A percentile compares a stretch with the other conserved stretches of the same genome.
Evolutionary conservation across 805 yeast species (phyloP).

Genomic region (Cyberlindnera veronae): DNA sequence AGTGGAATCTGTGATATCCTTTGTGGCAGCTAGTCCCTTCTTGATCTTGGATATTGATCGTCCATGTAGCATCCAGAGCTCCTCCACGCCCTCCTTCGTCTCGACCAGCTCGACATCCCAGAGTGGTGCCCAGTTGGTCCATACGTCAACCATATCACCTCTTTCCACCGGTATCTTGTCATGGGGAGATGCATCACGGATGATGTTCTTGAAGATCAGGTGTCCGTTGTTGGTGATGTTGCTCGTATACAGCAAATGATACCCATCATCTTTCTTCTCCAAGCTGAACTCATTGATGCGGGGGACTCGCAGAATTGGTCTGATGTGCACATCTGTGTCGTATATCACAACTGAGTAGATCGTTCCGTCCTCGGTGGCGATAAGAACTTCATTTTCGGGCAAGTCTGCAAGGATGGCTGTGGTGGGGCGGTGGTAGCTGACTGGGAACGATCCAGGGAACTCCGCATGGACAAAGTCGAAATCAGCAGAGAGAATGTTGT

Average conservation of each 20-base stretch:
- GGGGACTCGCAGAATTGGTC: constrained; percentile 35
- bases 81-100: constrained; percentile 28
- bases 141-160: constrained; percentile 25
- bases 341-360: constrained; percentile 23
- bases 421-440: constrained; percentile 33
- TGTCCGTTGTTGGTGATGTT: constrained; percentile 39
- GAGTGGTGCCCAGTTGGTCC: constrained; percentile 47
- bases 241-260: constrained; percentile 35
- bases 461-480: constrained; percentile 30
- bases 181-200: constrained; percentile 11
- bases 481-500: constrained; percentile 47
- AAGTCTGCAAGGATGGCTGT: constrained; percentile 19
- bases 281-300: constrained; percentile 30
- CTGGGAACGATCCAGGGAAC: constrained; percentile 36
- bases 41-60: constrained; percentile 18
- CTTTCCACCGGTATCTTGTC: constrained; percentile 8
- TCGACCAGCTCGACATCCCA: constrained; percentile 38
- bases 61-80: constrained; percentile 34
- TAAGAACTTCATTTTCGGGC: constrained; percentile 18
- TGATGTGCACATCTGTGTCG: constrained; percentile 18
- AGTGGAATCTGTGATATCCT: constrained; percentile 15
- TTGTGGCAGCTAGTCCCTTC: constrained; percentile 19
- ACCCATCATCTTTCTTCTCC: constrained; percentile 15
- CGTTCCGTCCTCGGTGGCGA: constrained; percentile 28
- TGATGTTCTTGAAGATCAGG: constrained; percentile 29